Conservation (phyloP, 106 monocot genomes). For the Hemerocallis citrina region DNA sequence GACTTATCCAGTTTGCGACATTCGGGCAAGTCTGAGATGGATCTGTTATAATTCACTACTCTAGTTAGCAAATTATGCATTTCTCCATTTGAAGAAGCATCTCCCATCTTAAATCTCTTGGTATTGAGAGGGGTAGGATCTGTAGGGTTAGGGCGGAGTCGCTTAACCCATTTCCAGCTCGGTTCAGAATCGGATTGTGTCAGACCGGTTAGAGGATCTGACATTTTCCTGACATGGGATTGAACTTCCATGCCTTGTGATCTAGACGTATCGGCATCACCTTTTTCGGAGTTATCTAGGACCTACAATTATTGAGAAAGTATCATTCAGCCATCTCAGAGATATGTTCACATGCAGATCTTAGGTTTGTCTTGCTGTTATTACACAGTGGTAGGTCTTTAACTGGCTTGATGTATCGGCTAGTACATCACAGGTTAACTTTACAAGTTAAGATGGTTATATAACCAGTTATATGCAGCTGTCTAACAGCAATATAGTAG, state of each 20-base stretch:
- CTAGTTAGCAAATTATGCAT: slow-evolving; percentile 1
- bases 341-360: not conserved
- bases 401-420: not conserved
- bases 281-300: not conserved
- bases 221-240: not conserved
- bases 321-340: not conserved
- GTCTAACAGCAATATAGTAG: too few species aligned
- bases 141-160: slow-evolving; percentile 22
- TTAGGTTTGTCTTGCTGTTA: too few species aligned
- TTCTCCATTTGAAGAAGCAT: slow-evolving; percentile 8
- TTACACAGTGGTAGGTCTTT: not conserved
- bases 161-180: slow-evolving; percentile 47
- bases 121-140: slow-evolving; percentile 2
- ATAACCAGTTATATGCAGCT: too few species aligned
- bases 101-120: slow-evolving; percentile 25
- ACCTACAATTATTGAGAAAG: slow-evolving; percentile 1
- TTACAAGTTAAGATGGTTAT: too few species aligned
- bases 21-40: slow-evolving; percentile 13
- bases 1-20: too few species aligned
- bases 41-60: slow-evolving; percentile 25
- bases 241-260: slow-evolving; percentile 19
- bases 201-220: not conserved
- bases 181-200: slow-evolving; percentile 8
- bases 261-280: slow-evolving; percentile 10
- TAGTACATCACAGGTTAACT: too few species aligned